Evolutionary conservation across 495 filamentous ascomycete species (phyloP), one percentile per base, ranked within the genome.

Genomic region (Aspergillus bridgeri): DNA sequence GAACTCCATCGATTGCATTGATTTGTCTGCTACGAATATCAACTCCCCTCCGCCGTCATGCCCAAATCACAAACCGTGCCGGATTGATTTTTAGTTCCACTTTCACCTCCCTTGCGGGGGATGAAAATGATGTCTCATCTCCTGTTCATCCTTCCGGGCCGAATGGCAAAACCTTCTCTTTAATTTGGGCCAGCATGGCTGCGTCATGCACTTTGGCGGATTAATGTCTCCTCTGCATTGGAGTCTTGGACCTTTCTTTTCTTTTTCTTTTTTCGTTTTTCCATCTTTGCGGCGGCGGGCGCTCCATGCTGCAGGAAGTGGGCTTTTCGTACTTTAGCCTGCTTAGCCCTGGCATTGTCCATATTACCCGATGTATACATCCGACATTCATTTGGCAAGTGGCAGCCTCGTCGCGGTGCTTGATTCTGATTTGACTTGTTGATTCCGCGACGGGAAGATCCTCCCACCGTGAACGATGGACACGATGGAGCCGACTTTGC

Each of bases 51-150:
- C 27, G 6, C 27, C 27, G 6, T 7, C 33, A 38, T 38, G 23
- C 9, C 2, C 23, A 45, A 13, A 38, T 38, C 33, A 38, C 33
- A 38, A 38, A 38, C 33, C 33, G 33, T 38, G 33, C 33, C 33
- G 17, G 42, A 53, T 53, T 43, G 18, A 58, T 38, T 20, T 38
- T 20, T 23, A 25, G 49, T 23, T 58, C 56, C 56, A 53, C 56
- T 15, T 38, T 4, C n/a, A n/a, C 48, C 43, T 51, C 27, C 42
- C 43, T 15, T 42, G 56, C 48, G 49, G 49, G 38, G 33, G 13
- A n/a, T n/a, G n/a, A n/a, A 9, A 38, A 3, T 38, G 11, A 38
- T 38, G 33, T 15, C 33, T 38, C 9, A 15, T 1, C 9, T 38
- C 11, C 17, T 38, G 33, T 38, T 15, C 33, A 38, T 38, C 33